phyloP scores from a whole-genome alignment of 768 basidiomycete genomes.

The Dioszegia crocea region DNA sequence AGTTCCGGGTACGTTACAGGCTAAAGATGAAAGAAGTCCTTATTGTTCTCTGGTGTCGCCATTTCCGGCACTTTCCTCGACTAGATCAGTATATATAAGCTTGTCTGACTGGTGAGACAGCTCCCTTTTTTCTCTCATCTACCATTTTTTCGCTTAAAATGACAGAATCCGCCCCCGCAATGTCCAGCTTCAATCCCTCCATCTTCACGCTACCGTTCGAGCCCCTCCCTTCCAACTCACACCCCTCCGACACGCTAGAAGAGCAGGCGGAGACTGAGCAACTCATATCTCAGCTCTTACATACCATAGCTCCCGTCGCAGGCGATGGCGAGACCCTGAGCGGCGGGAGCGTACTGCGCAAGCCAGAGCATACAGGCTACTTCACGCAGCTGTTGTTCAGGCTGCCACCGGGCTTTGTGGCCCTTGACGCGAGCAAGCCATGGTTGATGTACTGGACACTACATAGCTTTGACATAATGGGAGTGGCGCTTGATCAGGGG shows the following conservation, averaged over 20 bases:
- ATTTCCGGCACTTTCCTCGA: no score
- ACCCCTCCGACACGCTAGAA: slow-evolving; percentile 70
- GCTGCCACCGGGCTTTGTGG: slow-evolving; percentile 71
- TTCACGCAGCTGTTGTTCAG: slow-evolving; percentile 69
- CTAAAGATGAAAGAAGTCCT: not conserved
- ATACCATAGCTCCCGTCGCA: slow-evolving; percentile 8
- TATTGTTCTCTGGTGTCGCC: not conserved
- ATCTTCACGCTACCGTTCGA: slow-evolving; percentile 32
- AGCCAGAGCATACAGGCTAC: slow-evolving; percentile 69
- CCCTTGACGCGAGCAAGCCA: slow-evolving; percentile 89
- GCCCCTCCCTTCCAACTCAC: slow-evolving; percentile 46
- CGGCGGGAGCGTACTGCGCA: slow-evolving; percentile 51
- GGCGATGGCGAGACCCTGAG: slow-evolving; percentile 1
- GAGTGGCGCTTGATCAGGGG: slow-evolving; percentile 70
- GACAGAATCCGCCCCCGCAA: not conserved
- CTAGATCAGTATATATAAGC: no score
- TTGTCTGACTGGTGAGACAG: no score
- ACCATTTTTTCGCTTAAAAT: not conserved
- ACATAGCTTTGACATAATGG: slow-evolving; percentile 74
- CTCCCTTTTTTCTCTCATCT: not conserved
- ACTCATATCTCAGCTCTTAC: slow-evolving; percentile 25
- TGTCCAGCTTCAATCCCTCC: slow-evolving; percentile 31
- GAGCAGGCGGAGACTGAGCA: slow-evolving; percentile 61
- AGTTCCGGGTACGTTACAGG: no score
- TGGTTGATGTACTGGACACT: slow-evolving; percentile 94